Evolutionary conservation across 495 filamentous ascomycete genomes (phyloP).

Genomic region (Amniculicola lignicola): DNA sequence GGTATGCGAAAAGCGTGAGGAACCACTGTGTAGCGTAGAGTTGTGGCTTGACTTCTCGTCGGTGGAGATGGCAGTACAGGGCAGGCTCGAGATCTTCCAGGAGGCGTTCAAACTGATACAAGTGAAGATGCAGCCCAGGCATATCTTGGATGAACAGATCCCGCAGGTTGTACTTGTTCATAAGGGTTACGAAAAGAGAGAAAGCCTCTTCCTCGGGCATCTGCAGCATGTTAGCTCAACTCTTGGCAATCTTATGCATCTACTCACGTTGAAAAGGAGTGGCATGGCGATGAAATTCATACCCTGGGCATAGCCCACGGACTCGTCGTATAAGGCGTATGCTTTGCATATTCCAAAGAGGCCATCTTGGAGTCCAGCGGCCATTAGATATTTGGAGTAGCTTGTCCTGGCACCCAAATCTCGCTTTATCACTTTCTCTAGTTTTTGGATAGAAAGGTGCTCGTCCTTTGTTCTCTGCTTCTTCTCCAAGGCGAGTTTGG

Average conservation of each 20-base stretch:
- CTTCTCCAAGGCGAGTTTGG: conserved; percentile 60
- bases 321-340: conserved; percentile 92
- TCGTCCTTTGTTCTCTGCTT: conserved; percentile 76
- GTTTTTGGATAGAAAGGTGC: conserved; percentile 63
- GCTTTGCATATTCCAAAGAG: conserved; percentile 96
- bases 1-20: conserved; percentile 96
- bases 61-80: conserved; percentile 89
- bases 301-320: conserved; percentile 93
- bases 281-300: conserved; percentile 99
- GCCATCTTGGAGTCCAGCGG: conserved; percentile 86
- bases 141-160: conserved; percentile 95
- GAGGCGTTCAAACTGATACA: conserved; percentile 93
- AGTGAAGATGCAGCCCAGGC: conserved; percentile 87
- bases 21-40: conserved; percentile 99
- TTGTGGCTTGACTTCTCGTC: conserved; percentile 81
- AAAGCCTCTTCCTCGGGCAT: conserved; percentile 99
- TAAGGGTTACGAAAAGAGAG: conserved; percentile 83
- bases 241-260: background rate
- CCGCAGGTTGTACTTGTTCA: conserved; percentile 93
- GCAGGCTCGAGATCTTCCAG: conserved; percentile 93
- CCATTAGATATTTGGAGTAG: conserved; percentile 87
- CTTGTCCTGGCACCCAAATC: conserved; percentile 92
- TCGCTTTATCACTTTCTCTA: conserved; percentile 86
- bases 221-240: conserved; percentile 42
- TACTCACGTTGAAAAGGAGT: conserved; percentile 85